Conservation (phyloP, 1,284 basidiomycete genomes). For the Dichomitus squalens region DNA sequence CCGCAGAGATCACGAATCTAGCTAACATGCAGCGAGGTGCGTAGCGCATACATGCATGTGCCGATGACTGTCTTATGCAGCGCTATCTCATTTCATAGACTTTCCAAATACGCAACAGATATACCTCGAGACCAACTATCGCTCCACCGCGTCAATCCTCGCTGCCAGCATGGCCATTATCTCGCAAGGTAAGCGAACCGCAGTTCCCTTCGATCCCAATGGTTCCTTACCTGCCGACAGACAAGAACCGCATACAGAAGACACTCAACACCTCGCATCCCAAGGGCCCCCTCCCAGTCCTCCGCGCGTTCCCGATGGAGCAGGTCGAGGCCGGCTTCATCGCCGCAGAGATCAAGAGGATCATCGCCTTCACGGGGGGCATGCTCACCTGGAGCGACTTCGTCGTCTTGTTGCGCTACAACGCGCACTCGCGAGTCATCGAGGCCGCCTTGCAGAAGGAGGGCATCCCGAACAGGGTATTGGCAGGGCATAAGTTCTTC, state of each 20-base stretch:
- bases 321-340: constrained; percentile 73
- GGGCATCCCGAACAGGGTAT: constrained; percentile 76
- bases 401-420: constrained; percentile 82
- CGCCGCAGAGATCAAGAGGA: constrained; percentile 79
- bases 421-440: constrained; percentile 78
- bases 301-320: constrained; percentile 50
- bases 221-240: constrained; percentile 37
- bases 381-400: constrained; percentile 78
- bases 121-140: constrained; percentile 86
- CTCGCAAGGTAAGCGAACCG: constrained; percentile 61
- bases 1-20: constrained; percentile 82
- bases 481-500: constrained; percentile 88
- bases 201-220: background rate
- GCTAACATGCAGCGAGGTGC: constrained; percentile 73
- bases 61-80: background rate
- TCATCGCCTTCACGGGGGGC: constrained; percentile 76
- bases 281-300: constrained; percentile 57
- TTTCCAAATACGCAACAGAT: constrained; percentile 71
- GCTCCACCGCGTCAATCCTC: constrained; percentile 82
- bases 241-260: constrained; percentile 76
- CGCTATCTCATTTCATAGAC: constrained; percentile 43
- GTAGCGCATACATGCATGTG: background rate
- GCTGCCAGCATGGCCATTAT: constrained; percentile 79
- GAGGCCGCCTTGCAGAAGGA: constrained; percentile 81
- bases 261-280: constrained; percentile 77